Evolutionary conservation across 2,329 filamentous ascomycete species (phyloP).

Genomic region (Verticillium zaregamsianum): DNA sequence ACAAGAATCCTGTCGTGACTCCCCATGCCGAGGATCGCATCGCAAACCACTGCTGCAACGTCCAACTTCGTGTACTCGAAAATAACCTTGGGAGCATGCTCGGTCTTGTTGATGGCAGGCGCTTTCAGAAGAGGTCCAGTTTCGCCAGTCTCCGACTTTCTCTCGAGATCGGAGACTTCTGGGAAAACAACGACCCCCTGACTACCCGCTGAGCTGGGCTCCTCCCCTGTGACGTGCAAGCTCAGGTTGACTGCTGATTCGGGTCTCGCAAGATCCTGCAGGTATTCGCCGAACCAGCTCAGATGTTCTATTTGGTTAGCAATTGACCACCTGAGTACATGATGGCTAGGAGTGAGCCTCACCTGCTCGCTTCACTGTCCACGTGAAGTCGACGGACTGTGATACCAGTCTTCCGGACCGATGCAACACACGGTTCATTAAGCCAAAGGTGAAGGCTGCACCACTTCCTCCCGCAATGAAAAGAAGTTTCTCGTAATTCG

Average conservation of each 20-base stretch:
- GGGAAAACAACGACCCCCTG: neutral
- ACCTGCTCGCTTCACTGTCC: constrained; percentile 2
- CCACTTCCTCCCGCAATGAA: constrained; percentile 19
- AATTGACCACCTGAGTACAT: no score
- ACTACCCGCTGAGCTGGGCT: neutral
- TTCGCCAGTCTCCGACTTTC: neutral
- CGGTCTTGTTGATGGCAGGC: neutral
- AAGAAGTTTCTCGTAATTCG: constrained; percentile 13
- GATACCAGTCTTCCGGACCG: neutral
- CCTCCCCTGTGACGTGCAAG: neutral
- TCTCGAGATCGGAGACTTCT: neutral
- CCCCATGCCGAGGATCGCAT: neutral
- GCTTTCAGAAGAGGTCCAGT: neutral
- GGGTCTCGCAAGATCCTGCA: neutral
- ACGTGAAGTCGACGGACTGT: constrained; percentile 2
- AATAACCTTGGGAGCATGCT: no score
- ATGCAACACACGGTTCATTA: constrained; percentile 3
- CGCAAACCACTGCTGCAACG: neutral
- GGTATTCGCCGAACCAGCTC: neutral
- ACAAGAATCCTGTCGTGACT: neutral
- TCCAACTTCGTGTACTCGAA: neutral
- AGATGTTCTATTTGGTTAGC: neutral
- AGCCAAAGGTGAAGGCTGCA: constrained; percentile 18
- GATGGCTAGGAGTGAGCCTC: neutral
- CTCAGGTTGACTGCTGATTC: neutral